Evolutionary conservation across 768 basidiomycete species (phyloP).

Genomic region (Leucosporidium yakuticum): DNA sequence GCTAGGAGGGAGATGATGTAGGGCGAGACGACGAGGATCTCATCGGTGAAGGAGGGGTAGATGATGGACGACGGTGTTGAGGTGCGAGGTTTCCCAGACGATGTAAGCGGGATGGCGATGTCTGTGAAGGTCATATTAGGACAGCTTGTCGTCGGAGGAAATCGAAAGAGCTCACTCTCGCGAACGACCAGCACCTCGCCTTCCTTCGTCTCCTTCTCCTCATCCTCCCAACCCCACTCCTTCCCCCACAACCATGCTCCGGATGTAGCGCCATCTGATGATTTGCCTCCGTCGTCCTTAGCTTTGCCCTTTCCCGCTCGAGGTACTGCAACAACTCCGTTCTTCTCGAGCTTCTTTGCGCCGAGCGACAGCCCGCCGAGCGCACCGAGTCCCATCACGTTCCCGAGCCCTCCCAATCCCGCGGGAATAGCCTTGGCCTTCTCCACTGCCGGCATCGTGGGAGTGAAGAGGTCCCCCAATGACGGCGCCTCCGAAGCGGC

Average conservation of each 20-base stretch:
- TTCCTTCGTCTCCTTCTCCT: constrained; percentile 52
- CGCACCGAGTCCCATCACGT: constrained; percentile 4
- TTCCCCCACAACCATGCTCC: constrained; percentile 30
- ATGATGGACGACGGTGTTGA: constrained; percentile 47
- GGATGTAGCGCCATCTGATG: background rate
- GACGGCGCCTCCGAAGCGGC: constrained; percentile 47
- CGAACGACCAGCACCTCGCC: constrained; percentile 65
- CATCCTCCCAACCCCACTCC: constrained; percentile 50
- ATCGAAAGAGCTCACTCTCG: constrained; percentile 57
- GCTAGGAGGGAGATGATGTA: constrained; percentile 36
- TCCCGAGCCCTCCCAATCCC: constrained; percentile 9
- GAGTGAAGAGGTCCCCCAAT: constrained; percentile 34
- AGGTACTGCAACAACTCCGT: constrained; percentile 26
- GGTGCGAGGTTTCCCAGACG: constrained; percentile 55
- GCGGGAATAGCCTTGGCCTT: background rate
- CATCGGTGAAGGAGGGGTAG: constrained; percentile 78
- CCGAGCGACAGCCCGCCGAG: constrained; percentile 17
- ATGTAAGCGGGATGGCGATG: constrained; percentile 60
- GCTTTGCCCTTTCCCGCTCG: constrained; percentile 1
- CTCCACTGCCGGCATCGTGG: constrained; percentile 6
- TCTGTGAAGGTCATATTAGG: constrained; percentile 48
- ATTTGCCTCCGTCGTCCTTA: background rate
- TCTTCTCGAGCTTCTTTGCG: constrained; percentile 32
- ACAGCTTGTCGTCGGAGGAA: background rate
- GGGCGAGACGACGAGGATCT: constrained; percentile 48